These are phyloP conservation scores for Trametes sanguinea DNA, from an alignment of 768 basidiomycete genomes.

Conservation along the genomic window DNA sequence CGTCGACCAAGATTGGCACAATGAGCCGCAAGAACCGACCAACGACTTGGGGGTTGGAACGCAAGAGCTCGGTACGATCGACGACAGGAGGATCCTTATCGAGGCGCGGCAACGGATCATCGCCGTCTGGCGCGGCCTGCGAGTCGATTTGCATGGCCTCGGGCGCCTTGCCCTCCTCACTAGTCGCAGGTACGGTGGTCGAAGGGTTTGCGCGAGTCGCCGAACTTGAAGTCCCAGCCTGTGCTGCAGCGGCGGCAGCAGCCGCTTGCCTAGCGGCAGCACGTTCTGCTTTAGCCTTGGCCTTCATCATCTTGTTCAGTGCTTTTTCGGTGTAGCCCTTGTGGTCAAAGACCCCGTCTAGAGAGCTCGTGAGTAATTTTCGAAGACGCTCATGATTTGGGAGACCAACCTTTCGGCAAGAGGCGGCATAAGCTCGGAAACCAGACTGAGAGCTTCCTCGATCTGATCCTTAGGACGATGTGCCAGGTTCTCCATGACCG, in stretches of 20 bases:
- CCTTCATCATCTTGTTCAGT: constrained; percentile 71
- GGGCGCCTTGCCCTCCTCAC: constrained; percentile 12
- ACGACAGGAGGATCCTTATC: constrained; percentile 38
- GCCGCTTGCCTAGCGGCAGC: constrained; percentile 63
- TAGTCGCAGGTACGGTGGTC: constrained; percentile 25
- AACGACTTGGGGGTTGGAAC: constrained; percentile 73
- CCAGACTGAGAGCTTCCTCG: constrained; percentile 86
- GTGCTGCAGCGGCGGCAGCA: constrained; percentile 28
- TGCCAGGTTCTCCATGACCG: constrained; percentile 95
- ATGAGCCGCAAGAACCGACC: constrained; percentile 84
- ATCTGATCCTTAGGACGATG: constrained; percentile 97
- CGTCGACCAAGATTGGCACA: constrained; percentile 93
- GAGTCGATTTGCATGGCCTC: constrained; percentile 14
- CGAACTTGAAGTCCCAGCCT: constrained; percentile 26
- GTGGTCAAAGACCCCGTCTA: constrained; percentile 95
- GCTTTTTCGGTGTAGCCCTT: constrained; percentile 89
- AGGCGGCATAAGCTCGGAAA: constrained; percentile 92
- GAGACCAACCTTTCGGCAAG: constrained; percentile 79
- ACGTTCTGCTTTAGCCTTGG: constrained; percentile 81
- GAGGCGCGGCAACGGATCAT: constrained; percentile 18
- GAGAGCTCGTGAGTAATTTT: background rate
- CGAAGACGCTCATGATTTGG: background rate
- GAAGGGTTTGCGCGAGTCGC: background rate
- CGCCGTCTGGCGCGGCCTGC: constrained; percentile 17
- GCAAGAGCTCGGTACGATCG: constrained; percentile 75